These are phyloP conservation scores for Triticum urartu DNA, from an alignment of 176 grass and related monocot genomes.

Conservation along the genomic window DNA sequence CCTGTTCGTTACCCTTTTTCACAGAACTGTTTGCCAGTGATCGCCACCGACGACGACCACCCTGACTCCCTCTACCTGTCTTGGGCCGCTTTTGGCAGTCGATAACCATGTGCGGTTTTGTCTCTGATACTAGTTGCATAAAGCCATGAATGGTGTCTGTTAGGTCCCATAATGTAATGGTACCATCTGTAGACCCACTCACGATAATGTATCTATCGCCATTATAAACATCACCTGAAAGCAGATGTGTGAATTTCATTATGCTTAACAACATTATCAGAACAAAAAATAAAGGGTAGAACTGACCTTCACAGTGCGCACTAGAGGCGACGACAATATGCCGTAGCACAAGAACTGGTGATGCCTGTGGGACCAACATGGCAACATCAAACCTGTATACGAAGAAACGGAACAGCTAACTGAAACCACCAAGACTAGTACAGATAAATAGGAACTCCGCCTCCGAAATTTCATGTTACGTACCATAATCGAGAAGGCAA, in stretches of 20 bases:
- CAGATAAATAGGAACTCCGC: not conserved
- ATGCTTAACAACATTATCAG: conserved; percentile 23
- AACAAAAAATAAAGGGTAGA: conserved; percentile 6
- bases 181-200: conserved; percentile 87
- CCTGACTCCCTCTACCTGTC: conserved; percentile 92
- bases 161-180: conserved; percentile 86
- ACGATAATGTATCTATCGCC: conserved; percentile 61
- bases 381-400: conserved; percentile 93
- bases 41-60: conserved; percentile 73
- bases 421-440: not conserved
- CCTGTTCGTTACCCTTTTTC: conserved; percentile 27
- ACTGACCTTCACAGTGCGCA: conserved; percentile 30
- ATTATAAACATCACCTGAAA: conserved; percentile 39
- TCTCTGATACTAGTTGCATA: conserved; percentile 65
- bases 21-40: conserved; percentile 46
- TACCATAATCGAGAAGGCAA: conserved; percentile 92
- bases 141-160: conserved; percentile 62
- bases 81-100: conserved; percentile 74
- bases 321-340: conserved; percentile 47
- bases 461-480: conserved; percentile 25
- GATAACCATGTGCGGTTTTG: conserved; percentile 60
- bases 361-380: conserved; percentile 57
- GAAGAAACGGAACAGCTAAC: conserved; percentile 31
- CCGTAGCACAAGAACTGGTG: conserved; percentile 67
- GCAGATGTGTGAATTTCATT: not conserved